phyloP scores from a whole-genome alignment of 345 rosid species.

The Eucalyptus polybractea region DNA sequence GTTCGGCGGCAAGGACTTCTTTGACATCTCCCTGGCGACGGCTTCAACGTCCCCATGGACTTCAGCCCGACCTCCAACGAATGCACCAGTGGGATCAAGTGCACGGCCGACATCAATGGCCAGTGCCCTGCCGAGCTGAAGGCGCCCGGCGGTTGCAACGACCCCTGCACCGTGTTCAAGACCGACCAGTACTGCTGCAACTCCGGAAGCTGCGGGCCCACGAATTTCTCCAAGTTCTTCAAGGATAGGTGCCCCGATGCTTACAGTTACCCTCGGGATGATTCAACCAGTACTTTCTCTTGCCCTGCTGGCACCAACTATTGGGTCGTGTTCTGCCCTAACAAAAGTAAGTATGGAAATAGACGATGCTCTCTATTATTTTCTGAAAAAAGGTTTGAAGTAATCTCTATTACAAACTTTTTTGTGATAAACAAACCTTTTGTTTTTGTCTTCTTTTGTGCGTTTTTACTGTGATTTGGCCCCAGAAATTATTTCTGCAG shows the following conservation, averaged over 20 bases:
- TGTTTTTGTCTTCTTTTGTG: background rate
- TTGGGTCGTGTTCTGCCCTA: constrained; percentile 10
- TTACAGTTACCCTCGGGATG: constrained; percentile 12
- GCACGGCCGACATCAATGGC: background rate
- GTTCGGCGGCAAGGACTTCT: background rate
- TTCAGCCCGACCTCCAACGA: background rate
- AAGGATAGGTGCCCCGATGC: constrained; percentile 6
- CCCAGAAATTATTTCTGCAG: background rate
- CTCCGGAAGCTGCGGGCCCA: background rate
- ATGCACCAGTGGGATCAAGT: background rate
- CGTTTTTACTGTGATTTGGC: background rate
- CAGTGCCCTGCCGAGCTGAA: constrained; percentile 5
- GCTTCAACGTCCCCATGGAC: constrained; percentile 18
- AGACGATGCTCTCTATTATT: background rate
- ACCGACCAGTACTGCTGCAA: constrained; percentile 10
- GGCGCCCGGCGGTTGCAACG: constrained; percentile 11
- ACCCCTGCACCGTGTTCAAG: constrained; percentile 12
- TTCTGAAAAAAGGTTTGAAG: too few species aligned
- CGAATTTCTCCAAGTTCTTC: background rate
- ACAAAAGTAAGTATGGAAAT: background rate
- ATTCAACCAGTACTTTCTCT: constrained; percentile 4
- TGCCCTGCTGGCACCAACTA: constrained; percentile 15
- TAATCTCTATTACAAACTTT: too few species aligned
- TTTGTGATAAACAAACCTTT: too few species aligned
- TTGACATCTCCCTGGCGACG: constrained; percentile 17